Base-by-base conservation (phyloP, 768 basidiomycete species). In the Pisolithus albus region DNA sequence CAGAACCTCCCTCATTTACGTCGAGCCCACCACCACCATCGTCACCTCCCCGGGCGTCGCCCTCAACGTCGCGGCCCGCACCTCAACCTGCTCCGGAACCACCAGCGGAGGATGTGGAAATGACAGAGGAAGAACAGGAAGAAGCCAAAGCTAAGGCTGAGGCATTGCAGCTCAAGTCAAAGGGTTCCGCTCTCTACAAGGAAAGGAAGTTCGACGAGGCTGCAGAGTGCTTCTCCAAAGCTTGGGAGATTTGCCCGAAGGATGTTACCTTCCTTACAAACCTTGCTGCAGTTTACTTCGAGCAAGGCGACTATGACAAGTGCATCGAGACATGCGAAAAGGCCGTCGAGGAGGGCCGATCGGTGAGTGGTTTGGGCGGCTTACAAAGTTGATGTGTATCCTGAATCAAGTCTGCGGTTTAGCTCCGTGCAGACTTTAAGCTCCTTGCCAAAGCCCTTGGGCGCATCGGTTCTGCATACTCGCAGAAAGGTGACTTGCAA, bases 241-340 rank as follows among this genome's bases (percentile, higher is more conserved):
- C 96, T 5, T 98, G 94, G 93, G 91, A 95, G 54, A 62, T 80
- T 16, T 94, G 84, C 80, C 91, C 92, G 24, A 88, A 95, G 72
- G 93, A 99, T 65, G 76, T 97, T 54, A 88, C 92, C 10, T 97
- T 84, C 79, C 74, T 98, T 52, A 92, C 92, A 46, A 99, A 99
- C 69, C 69, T 94, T 41, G 46, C 64, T 86, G 96, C 96, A 51
- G 92, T 83, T 7, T 88, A 94, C 70, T 93, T 92, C 61, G 96
- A 99, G 72, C 79, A 95, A 67, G 91, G 86, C 9, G 84, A 98
- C 34, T 97, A 85, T 61, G 87, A 92, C 70, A 86, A 89, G 65
- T 81, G 83, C 51, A 94, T 99, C 61, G 87, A 93, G 66, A 82
- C 83, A 0, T 94, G 92, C 66, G 85, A 96, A 62, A 94, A 92